Evolutionary conservation across 371 early-diverging fungal genomes (phyloP).

Genomic region (Parasitella parasitica): DNA sequence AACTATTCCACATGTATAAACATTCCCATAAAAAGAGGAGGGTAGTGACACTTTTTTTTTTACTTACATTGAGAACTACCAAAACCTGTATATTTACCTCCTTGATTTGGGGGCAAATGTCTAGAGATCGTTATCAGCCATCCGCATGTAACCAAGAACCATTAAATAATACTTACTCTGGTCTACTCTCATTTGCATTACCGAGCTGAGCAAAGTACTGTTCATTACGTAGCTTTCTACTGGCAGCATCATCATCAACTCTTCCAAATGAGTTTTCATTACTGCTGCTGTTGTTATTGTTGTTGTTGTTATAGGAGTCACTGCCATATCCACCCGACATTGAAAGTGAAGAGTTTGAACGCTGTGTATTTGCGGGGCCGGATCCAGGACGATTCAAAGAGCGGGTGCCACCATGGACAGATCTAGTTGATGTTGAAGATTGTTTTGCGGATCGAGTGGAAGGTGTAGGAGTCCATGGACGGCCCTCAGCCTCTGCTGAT

Average conservation of each 20-base stretch:
- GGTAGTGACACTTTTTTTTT: background rate
- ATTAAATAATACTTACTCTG: constrained; percentile 22
- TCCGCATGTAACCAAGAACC: too few relatives aligned
- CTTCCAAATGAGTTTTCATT: background rate
- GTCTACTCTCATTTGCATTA: constrained; percentile 18
- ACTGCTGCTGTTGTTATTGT: background rate
- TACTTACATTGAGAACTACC: constrained; percentile 70
- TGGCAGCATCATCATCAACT: background rate
- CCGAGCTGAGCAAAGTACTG: constrained; percentile 30
- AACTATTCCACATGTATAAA: background rate
- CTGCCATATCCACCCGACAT: constrained; percentile 16
- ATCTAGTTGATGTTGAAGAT: background rate
- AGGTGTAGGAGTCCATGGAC: constrained; percentile 63
- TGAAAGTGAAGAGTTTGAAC: constrained; percentile 25
- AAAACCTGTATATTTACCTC: constrained; percentile 91
- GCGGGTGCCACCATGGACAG: background rate
- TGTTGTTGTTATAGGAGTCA: constrained; percentile 10
- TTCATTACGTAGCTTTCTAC: constrained; percentile 19
- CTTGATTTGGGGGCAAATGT: constrained; percentile 88
- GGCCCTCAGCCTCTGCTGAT: constrained; percentile 77
- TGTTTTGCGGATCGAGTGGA: constrained; percentile 18
- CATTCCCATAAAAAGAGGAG: background rate
- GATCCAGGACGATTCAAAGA: constrained; percentile 9
- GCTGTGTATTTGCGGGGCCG: constrained; percentile 24
- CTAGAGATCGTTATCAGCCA: too few relatives aligned